A percentile compares a stretch with the other conserved stretches of the same genome.
Conservation (phyloP, 2,329 filamentous ascomycete genomes). For the Xylogone sp. region DNA sequence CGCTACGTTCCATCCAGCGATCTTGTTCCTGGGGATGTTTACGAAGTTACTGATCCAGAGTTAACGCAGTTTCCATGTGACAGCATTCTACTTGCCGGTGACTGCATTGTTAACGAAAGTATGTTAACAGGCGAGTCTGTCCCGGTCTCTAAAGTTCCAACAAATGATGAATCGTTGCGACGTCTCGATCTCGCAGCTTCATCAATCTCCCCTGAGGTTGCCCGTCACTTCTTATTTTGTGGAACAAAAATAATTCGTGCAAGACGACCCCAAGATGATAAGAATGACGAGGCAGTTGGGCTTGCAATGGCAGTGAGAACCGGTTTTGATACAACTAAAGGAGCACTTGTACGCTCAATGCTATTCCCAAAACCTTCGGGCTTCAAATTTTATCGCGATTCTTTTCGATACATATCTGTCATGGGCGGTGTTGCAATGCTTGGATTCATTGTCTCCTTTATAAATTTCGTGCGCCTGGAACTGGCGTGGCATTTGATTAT, state of each 20-base stretch:
- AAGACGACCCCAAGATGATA: constrained; percentile 79
- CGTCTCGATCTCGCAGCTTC: constrained; percentile 75
- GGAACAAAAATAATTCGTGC: constrained; percentile 95
- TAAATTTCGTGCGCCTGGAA: constrained; percentile 86
- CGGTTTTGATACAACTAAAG: constrained; percentile 97
- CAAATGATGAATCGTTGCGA: constrained; percentile 74
- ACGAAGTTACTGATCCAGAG: constrained; percentile 92
- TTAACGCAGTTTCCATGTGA: constrained; percentile 87
- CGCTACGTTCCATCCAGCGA: constrained; percentile 81
- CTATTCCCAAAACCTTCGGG: constrained; percentile 96
- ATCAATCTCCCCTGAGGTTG: constrained; percentile 77
- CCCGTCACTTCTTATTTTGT: constrained; percentile 87
- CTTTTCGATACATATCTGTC: constrained; percentile 95
- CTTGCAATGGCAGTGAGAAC: constrained; percentile 90
- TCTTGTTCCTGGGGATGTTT: constrained; percentile 91
- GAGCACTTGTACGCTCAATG: constrained; percentile 93
- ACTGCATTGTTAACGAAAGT: constrained; percentile 98
- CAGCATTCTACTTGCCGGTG: constrained; percentile 83
- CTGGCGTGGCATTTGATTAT: constrained; percentile 89
- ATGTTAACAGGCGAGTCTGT: constrained; percentile 98
- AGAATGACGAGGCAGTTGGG: constrained; percentile 83
- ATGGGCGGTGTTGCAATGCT: constrained; percentile 85
- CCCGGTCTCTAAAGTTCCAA: constrained; percentile 87
- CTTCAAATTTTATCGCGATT: constrained; percentile 98
- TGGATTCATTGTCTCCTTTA: constrained; percentile 84